Conservation (phyloP, 169 alveolate genomes). For the Plasmodium knowlesi region DNA sequence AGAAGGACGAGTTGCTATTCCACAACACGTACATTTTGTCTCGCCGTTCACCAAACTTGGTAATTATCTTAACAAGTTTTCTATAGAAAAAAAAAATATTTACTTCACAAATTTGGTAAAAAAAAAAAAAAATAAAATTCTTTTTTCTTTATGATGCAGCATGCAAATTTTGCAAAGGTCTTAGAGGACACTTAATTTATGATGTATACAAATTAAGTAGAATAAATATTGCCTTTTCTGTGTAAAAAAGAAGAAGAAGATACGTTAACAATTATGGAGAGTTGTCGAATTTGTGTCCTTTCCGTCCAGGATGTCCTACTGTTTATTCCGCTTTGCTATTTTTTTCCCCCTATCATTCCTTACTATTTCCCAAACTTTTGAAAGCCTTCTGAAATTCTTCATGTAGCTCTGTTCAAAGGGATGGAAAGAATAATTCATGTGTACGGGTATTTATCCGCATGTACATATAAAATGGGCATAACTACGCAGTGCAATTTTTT, state of each 20-base stretch:
- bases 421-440: not conserved
- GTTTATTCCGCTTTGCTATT: not conserved
- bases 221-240: not conserved
- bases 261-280: not conserved
- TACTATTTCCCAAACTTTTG: conserved; percentile 20
- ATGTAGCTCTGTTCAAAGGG: conserved; percentile 48
- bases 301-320: not conserved
- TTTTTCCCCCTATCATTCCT: conserved; percentile 1
- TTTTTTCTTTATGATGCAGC: not conserved
- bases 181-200: not conserved
- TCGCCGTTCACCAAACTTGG: not conserved
- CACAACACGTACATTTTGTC: not conserved
- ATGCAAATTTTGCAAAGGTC: not conserved
- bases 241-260: not conserved
- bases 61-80: not conserved
- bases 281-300: not conserved
- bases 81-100: not conserved
- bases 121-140: too few species aligned
- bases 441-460: conserved; percentile 2
- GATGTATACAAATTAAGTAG: not conserved
- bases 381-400: conserved; percentile 74
- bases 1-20: not conserved
- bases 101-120: not conserved
- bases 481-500: not conserved
- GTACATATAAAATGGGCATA: not conserved